A percentile compares a stretch with the other conserved stretches of the same genome.
Conservation (phyloP, 768 basidiomycete species). For the Leccinum disarticulatum region DNA sequence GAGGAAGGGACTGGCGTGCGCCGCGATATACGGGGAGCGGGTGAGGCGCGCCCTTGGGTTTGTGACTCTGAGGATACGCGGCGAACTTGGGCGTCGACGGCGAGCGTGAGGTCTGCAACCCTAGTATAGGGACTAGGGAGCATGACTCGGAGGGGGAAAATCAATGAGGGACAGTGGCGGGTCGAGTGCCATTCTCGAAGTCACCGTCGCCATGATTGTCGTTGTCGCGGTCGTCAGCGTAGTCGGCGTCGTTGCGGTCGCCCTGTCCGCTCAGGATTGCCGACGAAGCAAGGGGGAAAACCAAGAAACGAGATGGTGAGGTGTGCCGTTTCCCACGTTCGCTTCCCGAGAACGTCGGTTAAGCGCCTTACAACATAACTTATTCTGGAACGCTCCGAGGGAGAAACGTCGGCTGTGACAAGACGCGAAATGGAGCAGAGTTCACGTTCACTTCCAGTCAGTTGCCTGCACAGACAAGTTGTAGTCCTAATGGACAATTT, state of each 20-base stretch:
- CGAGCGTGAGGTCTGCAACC: slow-evolving; percentile 13
- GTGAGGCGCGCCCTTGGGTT: slow-evolving; percentile 24
- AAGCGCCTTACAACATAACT: slow-evolving; percentile 11
- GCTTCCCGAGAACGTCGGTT: slow-evolving; percentile 17
- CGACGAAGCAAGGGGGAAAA: slow-evolving; percentile 21
- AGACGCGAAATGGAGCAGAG: neutral
- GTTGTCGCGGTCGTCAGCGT: slow-evolving; percentile 6
- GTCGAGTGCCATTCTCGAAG: slow-evolving; percentile 22
- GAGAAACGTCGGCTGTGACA: slow-evolving; percentile 8
- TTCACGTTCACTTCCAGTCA: slow-evolving; percentile 4
- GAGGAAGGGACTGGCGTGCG: slow-evolving; percentile 33
- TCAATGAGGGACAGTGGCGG: slow-evolving; percentile 5
- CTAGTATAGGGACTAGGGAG: slow-evolving; percentile 15
- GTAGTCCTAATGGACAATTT: neutral
- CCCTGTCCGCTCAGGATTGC: slow-evolving; percentile 10
- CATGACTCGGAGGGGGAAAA: slow-evolving; percentile 10
- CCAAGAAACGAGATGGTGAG: slow-evolving; percentile 13
- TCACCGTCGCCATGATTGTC: slow-evolving; percentile 19
- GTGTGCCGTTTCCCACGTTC: slow-evolving; percentile 25
- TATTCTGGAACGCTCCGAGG: neutral
- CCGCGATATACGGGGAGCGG: slow-evolving; percentile 28
- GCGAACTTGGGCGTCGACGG: slow-evolving; percentile 6
- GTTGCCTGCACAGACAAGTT: neutral
- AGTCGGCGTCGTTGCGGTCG: slow-evolving; percentile 18
- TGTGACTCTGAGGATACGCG: slow-evolving; percentile 32